These are phyloP conservation scores for Lathyrus tuberosus DNA, from an alignment of 306 rosid species.

Conservation along the genomic window DNA sequence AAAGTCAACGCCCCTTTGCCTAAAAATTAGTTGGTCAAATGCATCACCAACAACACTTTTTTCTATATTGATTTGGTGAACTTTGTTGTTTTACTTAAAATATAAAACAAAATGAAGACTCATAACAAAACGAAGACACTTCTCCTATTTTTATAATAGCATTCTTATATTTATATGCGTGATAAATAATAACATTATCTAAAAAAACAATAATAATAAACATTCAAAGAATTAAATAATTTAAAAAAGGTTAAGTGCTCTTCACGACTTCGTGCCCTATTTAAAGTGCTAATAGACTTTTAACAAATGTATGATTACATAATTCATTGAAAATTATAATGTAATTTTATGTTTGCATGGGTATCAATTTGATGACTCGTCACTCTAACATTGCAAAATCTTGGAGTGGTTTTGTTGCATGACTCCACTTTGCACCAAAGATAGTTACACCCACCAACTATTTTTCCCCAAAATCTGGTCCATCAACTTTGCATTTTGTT, in stretches of 20 bases:
- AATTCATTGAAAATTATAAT: background rate
- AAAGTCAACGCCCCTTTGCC: conserved; percentile 48
- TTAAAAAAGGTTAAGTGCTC: conserved; percentile 35
- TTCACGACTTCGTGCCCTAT: conserved; percentile 40
- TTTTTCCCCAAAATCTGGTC: conserved; percentile 45
- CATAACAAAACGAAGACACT: background rate
- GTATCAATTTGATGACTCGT: conserved; percentile 51
- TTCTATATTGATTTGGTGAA: conserved; percentile 32
- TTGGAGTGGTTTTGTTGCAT: conserved; percentile 57
- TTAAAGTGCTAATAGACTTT: conserved; percentile 1
- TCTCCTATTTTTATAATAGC: background rate
- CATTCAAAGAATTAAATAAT: background rate
- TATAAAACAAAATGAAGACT: conserved; percentile 3
- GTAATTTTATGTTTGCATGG: conserved; percentile 9
- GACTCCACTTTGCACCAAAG: conserved; percentile 48
- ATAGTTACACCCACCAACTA: conserved; percentile 61
- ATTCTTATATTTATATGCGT: background rate
- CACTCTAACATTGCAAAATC: conserved; percentile 33
- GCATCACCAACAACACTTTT: conserved; percentile 39
- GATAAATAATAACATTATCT: background rate
- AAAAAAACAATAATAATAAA: background rate
- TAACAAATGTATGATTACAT: background rate
- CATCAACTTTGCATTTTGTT: conserved; percentile 59
- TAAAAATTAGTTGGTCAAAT: conserved; percentile 53
- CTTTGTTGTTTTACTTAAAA: conserved; percentile 4